Conservation (phyloP, 176 grass and related monocot genomes). For the Lolium rigidum region DNA sequence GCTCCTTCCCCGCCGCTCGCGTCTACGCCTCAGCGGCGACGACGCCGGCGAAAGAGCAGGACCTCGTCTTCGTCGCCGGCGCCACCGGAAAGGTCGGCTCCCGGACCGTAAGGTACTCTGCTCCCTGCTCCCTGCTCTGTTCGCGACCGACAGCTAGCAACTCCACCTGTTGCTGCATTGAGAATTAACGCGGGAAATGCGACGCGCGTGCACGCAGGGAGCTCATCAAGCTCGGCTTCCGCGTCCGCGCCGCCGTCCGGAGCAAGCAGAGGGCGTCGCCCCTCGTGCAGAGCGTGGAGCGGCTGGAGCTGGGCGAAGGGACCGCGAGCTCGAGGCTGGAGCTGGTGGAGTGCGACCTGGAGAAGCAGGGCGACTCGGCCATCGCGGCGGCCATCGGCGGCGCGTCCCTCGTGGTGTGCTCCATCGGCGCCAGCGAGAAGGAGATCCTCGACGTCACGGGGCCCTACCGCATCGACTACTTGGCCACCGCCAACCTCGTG, state of each 20-base stretch:
- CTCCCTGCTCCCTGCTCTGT: background rate
- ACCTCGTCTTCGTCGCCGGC: conserved; percentile 53
- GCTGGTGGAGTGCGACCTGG: conserved; percentile 89
- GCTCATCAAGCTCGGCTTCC: conserved; percentile 87
- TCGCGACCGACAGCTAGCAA: background rate
- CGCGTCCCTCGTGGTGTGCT: conserved; percentile 72
- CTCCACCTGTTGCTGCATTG: background rate
- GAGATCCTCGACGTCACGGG: conserved; percentile 84
- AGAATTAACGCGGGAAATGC: background rate
- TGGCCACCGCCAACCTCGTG: conserved; percentile 78
- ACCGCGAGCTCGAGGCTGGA: conserved; percentile 55
- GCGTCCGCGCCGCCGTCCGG: conserved; percentile 80
- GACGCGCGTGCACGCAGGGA: conserved; percentile 43
- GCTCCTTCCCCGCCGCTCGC: background rate
- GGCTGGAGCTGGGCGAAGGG: conserved; percentile 58
- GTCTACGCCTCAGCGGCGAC: background rate
- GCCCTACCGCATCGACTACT: conserved; percentile 87
- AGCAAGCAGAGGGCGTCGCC: conserved; percentile 63
- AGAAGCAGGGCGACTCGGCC: conserved; percentile 56
- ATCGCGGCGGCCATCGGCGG: conserved; percentile 66
- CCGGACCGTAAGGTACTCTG: conserved; percentile 30
- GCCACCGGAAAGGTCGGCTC: conserved; percentile 50
- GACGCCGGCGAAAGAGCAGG: conserved; percentile 25
- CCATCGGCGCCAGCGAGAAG: conserved; percentile 93
- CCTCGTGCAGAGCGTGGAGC: conserved; percentile 76